A percentile compares a stretch with the other conserved stretches of the same genome.
Conservation (phyloP, 176 grass and related monocot genomes). For the Metroxylon sagu region DNA sequence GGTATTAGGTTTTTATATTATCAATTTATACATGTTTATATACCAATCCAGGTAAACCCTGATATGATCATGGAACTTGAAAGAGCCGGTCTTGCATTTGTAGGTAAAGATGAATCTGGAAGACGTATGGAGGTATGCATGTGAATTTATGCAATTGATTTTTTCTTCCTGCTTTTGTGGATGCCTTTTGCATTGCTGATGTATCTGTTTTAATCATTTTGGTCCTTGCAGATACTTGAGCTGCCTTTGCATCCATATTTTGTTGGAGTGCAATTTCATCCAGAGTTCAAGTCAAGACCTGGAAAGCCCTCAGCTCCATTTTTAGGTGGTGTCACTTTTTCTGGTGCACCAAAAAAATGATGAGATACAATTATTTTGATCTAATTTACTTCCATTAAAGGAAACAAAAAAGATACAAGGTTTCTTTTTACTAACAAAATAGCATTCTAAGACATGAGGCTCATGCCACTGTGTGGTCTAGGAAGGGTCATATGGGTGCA, state of each 20-base stretch:
- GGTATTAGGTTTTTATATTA: too few relatives aligned
- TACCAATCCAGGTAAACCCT: slow-evolving; percentile 45
- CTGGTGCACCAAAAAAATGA: background rate
- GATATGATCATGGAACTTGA: slow-evolving; percentile 37
- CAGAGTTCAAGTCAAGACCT: slow-evolving; percentile 42
- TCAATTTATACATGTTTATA: background rate
- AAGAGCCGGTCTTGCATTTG: slow-evolving; percentile 38
- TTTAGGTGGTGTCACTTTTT: slow-evolving; percentile 17
- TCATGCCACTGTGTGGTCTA: too few relatives aligned
- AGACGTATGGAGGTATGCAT: slow-evolving; percentile 35
- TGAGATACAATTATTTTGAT: background rate
- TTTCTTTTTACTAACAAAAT: too few relatives aligned
- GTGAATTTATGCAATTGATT: background rate
- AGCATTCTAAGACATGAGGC: too few relatives aligned
- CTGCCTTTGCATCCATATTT: slow-evolving; percentile 39
- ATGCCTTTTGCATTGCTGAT: too few relatives aligned
- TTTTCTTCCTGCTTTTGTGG: background rate
- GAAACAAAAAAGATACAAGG: background rate
- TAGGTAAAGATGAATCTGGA: slow-evolving; percentile 43
- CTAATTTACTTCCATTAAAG: background rate
- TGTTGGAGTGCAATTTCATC: slow-evolving; percentile 51
- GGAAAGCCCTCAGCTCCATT: slow-evolving; percentile 40
- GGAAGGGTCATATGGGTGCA: too few relatives aligned
- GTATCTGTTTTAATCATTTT: background rate
- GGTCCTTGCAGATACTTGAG: slow-evolving; percentile 37